A percentile compares a stretch with the other conserved stretches of the same genome.
phyloP scores from a whole-genome alignment of 1,284 basidiomycete genomes.

The Neolentinus lepideus region DNA sequence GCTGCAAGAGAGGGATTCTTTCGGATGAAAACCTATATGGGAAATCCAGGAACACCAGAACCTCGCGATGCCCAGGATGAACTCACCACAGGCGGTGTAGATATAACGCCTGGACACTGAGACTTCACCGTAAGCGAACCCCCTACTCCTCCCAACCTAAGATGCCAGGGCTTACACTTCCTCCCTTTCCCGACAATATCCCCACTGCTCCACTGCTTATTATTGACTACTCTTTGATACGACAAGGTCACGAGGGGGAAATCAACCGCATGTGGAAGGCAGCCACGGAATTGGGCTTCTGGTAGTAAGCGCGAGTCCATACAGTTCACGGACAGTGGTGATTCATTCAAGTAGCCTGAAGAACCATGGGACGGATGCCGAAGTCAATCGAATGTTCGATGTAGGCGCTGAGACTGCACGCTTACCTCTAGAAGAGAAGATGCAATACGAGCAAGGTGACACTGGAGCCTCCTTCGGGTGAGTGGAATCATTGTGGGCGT shows the following conservation, averaged over 20 bases:
- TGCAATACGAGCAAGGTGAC: conserved; percentile 62
- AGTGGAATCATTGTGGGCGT: conserved; percentile 5
- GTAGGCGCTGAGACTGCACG: conserved; percentile 51
- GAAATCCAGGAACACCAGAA: not conserved
- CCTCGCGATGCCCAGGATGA: not conserved
- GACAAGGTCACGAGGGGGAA: conserved; percentile 27
- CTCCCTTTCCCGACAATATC: conserved; percentile 42
- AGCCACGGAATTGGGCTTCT: conserved; percentile 43
- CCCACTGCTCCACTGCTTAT: conserved; percentile 42
- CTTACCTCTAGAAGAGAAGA: conserved; percentile 53
- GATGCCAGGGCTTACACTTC: conserved; percentile 10
- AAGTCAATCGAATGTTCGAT: conserved; percentile 51
- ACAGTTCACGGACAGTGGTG: not conserved
- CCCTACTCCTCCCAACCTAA: not conserved
- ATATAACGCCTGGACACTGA: not conserved
- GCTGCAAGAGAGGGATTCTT: not conserved
- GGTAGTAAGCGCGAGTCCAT: conserved; percentile 38
- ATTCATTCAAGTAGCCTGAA: conserved; percentile 36
- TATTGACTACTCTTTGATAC: conserved; percentile 40
- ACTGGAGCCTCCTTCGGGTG: conserved; percentile 55
- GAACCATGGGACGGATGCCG: conserved; percentile 52
- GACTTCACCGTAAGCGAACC: not conserved
- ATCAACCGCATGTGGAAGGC: conserved; percentile 42
- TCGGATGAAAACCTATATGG: not conserved
- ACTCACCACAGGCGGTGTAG: not conserved